phyloP scores from a whole-genome alignment of 768 basidiomycete genomes.

The Lactifluus echinatus region DNA sequence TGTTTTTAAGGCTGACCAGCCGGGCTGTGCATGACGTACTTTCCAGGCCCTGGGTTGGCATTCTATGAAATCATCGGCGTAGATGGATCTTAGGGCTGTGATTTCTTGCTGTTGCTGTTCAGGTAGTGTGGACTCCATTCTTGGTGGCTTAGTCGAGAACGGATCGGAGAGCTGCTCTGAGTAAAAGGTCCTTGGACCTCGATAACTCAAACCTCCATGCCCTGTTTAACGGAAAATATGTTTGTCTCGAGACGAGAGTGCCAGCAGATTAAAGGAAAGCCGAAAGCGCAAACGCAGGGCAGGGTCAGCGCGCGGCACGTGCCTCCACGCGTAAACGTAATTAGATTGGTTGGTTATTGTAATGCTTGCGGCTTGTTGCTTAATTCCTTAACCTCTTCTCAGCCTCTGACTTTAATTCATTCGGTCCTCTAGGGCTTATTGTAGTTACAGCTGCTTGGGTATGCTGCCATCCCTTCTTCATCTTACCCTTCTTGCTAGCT shows the following conservation, averaged over 20 bases:
- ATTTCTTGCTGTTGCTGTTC: conserved; percentile 65
- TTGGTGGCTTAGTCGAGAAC: conserved; percentile 13
- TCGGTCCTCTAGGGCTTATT: neutral
- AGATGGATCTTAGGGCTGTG: conserved; percentile 72
- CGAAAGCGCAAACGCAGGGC: too few species aligned
- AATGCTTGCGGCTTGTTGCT: too few species aligned
- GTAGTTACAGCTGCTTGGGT: neutral
- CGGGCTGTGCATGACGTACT: conserved; percentile 32
- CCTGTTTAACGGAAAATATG: neutral
- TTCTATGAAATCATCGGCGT: conserved; percentile 67
- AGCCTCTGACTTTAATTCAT: neutral
- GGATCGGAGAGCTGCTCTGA: conserved; percentile 34
- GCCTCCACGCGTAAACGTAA: too few species aligned
- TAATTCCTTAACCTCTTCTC: neutral
- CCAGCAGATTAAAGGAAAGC: neutral
- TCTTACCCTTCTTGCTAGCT: neutral
- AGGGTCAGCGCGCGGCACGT: too few species aligned
- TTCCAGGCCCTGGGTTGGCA: conserved; percentile 78
- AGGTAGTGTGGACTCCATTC: conserved; percentile 62
- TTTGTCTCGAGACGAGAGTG: neutral
- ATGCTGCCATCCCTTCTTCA: neutral
- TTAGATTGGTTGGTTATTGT: too few species aligned
- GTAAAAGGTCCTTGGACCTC: conserved; percentile 63
- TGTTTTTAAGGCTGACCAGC: neutral
- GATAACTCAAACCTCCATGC: conserved; percentile 70